Evolutionary conservation across 139 green algal species (phyloP), one percentile per base, ranked within the genome.

Genomic region (Chlamydomonas sp.): DNA sequence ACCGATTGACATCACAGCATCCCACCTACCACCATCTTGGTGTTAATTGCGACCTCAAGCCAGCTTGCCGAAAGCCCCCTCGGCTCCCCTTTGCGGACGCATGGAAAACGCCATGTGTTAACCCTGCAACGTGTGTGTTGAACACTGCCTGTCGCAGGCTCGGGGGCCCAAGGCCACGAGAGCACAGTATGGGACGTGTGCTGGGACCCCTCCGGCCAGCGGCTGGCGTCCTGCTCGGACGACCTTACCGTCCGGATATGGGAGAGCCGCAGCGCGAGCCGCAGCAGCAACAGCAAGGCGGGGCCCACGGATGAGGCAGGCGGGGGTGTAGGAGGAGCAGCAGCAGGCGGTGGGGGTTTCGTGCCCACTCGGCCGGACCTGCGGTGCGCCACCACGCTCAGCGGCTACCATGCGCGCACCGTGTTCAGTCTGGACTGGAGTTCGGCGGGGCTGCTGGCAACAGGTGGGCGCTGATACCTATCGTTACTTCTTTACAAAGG

Each of bases 161-260:
- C 60, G 69, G 64, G 76, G 67, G 77, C 73, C 2, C 59, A 77
- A 2, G 97, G 96, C 3, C 97, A 99, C 88, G 90, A 57, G 2
- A 98, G 95, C 0, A 99, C 97, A 73, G 97, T 99, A 6, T 99
- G 97, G 97, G 93, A 88, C 2, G 80, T 97, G 9, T 84, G 88
- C 1, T 99, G 99, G 88, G 90, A 95, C 63, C 20, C 78, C 0
- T 61, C 66, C 1, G 97, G 97, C 6, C 57, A 69, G 20, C 90
- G 89, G 20, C 95, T 98, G 93, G 97, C 93, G 10, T 97, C 97
- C 2, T 96, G 93, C 91, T 97, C 95, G 85, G 97, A 97, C 76
- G 97, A 99, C 91, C 63, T 68, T 14, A 98, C 93, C 0, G 67
- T 99, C 12, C 92, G 91, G n/a, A 62, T 98, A 16, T 98, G 96